A percentile compares a stretch with the other conserved stretches of the same genome.
Conservation (phyloP, 2,329 filamentous ascomycete species). For the Elsinoe arachidis region DNA sequence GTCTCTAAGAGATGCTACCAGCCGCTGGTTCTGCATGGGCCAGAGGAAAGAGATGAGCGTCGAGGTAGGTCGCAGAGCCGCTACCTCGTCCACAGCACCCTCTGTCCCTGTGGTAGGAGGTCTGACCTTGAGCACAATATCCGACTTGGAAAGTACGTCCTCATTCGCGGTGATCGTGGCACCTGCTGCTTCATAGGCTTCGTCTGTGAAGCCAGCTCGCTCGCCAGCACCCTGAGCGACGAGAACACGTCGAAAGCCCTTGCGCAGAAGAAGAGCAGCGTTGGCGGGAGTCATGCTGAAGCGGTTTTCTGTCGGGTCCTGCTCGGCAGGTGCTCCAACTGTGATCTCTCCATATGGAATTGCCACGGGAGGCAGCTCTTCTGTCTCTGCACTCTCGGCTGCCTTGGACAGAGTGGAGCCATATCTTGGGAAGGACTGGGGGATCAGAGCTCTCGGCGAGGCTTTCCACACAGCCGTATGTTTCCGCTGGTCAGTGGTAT, state of each 20-base stretch:
- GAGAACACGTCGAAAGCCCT: conserved; percentile 68
- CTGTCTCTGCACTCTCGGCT: not conserved
- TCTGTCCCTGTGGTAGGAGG: conserved; percentile 49
- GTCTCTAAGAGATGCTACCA: conserved; percentile 64
- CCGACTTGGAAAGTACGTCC: conserved; percentile 62
- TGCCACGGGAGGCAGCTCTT: conserved; percentile 21
- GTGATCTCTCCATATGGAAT: conserved; percentile 62
- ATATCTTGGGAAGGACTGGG: not conserved
- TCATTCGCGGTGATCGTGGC: conserved; percentile 64
- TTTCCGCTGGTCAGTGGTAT: not conserved
- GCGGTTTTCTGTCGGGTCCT: conserved; percentile 68
- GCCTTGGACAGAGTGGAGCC: conserved; percentile 9
- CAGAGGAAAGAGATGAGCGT: conserved; percentile 66
- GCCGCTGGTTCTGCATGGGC: conserved; percentile 63
- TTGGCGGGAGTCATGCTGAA: conserved; percentile 81
- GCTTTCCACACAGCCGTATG: not conserved
- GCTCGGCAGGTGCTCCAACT: conserved; percentile 72
- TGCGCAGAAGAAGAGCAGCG: conserved; percentile 72
- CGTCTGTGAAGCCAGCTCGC: conserved; percentile 67
- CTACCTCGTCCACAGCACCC: conserved; percentile 4
- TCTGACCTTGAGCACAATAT: conserved; percentile 79
- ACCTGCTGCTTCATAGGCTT: conserved; percentile 68
- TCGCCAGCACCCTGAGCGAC: conserved; percentile 74
- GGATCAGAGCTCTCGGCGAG: not conserved
- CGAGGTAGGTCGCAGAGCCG: not conserved